Evolutionary conservation across 208 protist species (phyloP).

Genomic region (Leptomonas pyrrhocoris): DNA sequence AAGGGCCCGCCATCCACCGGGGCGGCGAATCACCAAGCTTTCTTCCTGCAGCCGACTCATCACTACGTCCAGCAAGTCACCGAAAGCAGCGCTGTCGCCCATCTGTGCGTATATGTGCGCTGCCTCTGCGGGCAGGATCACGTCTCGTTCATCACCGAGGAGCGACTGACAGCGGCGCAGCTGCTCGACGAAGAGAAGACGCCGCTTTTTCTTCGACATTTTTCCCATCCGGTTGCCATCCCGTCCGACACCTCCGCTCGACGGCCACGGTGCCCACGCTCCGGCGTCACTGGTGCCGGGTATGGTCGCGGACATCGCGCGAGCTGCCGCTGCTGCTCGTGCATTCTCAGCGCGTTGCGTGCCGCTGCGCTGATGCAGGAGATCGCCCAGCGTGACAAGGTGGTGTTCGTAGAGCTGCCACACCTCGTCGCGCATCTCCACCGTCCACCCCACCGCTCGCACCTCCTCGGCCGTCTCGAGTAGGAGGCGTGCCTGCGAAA

Average conservation of each 20-base stretch:
- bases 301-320: neutral
- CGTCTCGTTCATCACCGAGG: neutral
- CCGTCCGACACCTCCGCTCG: slow-evolving; percentile 7
- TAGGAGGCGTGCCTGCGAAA: slow-evolving; percentile 63
- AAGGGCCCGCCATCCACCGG: slow-evolving; percentile 41
- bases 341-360: neutral
- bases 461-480: slow-evolving; percentile 29
- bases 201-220: slow-evolving; percentile 35
- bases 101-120: slow-evolving; percentile 42
- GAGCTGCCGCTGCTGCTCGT: neutral
- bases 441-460: slow-evolving; percentile 28
- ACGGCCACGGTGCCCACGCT: neutral
- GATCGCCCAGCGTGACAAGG: slow-evolving; percentile 41
- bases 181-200: slow-evolving; percentile 23
- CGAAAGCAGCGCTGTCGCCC: slow-evolving; percentile 48
- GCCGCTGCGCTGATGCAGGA: slow-evolving; percentile 22
- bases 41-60: slow-evolving; percentile 63
- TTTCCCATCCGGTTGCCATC: neutral
- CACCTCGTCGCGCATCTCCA: slow-evolving; percentile 52
- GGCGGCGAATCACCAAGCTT: slow-evolving; percentile 57
- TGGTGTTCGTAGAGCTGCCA: slow-evolving; percentile 63
- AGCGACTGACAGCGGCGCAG: slow-evolving; percentile 21
- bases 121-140: slow-evolving; percentile 12
- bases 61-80: slow-evolving; percentile 51
- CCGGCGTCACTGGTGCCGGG: neutral